A percentile compares a stretch with the other conserved stretches of the same genome.
phyloP scores from a whole-genome alignment of 352 stramenopile genomes.

The Globisporangium cystogenes region DNA sequence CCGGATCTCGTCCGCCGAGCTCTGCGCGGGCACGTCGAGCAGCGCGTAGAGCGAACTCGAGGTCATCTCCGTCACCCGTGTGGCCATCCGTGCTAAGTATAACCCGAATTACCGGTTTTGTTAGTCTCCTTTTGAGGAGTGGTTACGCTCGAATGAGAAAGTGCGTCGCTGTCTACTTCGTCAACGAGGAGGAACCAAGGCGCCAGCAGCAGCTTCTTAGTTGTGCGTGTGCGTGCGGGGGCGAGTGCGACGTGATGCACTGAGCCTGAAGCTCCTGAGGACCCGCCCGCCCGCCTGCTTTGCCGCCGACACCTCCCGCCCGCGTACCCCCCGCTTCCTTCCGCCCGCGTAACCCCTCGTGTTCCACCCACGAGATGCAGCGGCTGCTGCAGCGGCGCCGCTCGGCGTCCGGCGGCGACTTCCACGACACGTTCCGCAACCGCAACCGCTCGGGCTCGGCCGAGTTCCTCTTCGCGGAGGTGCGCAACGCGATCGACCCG shows the following conservation, averaged over 20 bases:
- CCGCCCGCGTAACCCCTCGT: neutral
- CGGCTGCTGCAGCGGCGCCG: conserved; percentile 1
- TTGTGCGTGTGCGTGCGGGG: too few relatives aligned
- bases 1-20: conserved; percentile 54
- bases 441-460: conserved; percentile 37
- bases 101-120: neutral
- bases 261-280: too few relatives aligned
- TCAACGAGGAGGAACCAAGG: too few relatives aligned
- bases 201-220: too few relatives aligned
- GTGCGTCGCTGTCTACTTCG: too few relatives aligned
- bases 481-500: conserved; percentile 56
- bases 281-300: too few relatives aligned
- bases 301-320: too few relatives aligned
- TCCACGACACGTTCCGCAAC: conserved; percentile 31
- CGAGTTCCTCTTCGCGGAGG: conserved; percentile 39
- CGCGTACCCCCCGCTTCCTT: too few relatives aligned
- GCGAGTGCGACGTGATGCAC: too few relatives aligned
- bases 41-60: conserved; percentile 37
- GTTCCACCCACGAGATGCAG: neutral
- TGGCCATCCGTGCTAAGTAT: neutral
- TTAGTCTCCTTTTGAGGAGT: too few relatives aligned
- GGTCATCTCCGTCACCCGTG: conserved; percentile 12
- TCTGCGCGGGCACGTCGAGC: conserved; percentile 35
- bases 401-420: conserved; percentile 18
- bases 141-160: too few relatives aligned